Evolutionary conservation across 192 early-diverging fungal species (phyloP), one percentile per base, ranked within the genome.

Genomic region (Jimgerdemannia flammicorona): DNA sequence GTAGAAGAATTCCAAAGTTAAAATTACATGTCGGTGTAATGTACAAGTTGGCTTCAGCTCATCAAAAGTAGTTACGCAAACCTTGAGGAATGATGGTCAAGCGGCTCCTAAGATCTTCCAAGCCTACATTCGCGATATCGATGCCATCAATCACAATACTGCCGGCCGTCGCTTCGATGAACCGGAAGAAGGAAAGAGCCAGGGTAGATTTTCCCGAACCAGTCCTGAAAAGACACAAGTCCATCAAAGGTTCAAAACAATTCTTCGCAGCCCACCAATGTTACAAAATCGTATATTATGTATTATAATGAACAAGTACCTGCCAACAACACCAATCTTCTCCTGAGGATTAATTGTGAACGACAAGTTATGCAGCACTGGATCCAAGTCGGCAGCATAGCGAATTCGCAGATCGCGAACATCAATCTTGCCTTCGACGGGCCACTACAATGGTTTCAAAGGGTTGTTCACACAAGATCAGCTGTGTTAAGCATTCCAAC

Each of bases 271-370:
- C 64, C 19, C 18, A 65, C 19, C 64, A 1, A n/a, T 65, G 18
- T 65, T 65, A 66, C 19, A 66, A 66, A 19, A 66, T 19, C 66
- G 29, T 66, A 11, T 41, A n/a, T 65, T 17, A 29, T 42, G n/a
- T 59, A 29, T 69, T 54, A 68, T 63, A 71, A 71, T 59, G 49
- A 59, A 14, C 2, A 59, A 14, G 6, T 59, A 59, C 49, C 49
- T 77, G 11, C 97, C 96, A 14, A 97, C 95, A 17, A 99, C 91
- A n/a, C 96, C 97, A 81, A 99, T 94, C 79, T 95, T 97, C 79
- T 89, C 88, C 40, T 81, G 75, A 1, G 90, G 82, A 0, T 83
- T 78, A 64, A 96, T 89, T 3, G 49, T 54, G 70, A 97, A 88
- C 3, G 88, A 88, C 41, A 99, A 81, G 20, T 84, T 79, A 67